Evolutionary conservation across 305 asterid species (phyloP).

Genomic region (Ilex paraguariensis): DNA sequence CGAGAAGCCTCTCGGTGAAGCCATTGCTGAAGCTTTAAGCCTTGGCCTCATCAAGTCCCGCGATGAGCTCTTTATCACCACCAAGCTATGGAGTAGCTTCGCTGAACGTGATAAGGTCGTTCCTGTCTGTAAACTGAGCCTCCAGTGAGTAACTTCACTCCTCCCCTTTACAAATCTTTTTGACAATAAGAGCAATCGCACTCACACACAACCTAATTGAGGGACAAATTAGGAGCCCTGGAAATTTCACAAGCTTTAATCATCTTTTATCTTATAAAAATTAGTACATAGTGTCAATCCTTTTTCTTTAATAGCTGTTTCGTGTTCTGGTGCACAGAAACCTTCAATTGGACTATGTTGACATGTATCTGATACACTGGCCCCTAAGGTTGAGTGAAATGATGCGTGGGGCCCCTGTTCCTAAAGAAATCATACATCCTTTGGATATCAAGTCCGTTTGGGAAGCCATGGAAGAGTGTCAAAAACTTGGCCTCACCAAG

Average conservation of each 20-base stretch:
- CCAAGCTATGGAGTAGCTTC: conserved; percentile 46
- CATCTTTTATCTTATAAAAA: too few relatives aligned
- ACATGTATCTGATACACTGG: conserved; percentile 42
- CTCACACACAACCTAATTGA: too few relatives aligned
- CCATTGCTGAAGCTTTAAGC: conserved; percentile 33
- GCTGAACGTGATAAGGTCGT: conserved; percentile 40
- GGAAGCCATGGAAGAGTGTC: conserved; percentile 62
- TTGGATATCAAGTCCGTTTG: conserved; percentile 49
- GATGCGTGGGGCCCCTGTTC: conserved; percentile 17
- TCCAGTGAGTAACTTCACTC: conserved; percentile 25
- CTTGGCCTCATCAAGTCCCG: conserved; percentile 38
- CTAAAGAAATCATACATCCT: conserved; percentile 23
- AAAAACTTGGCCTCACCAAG: conserved; percentile 46
- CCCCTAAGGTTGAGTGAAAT: conserved; percentile 37
- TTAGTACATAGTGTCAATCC: too few relatives aligned
- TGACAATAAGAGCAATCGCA: too few relatives aligned
- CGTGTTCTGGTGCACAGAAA: conserved; percentile 19
- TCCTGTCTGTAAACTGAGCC: conserved; percentile 45
- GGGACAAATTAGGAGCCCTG: too few relatives aligned
- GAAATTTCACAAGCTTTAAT: too few relatives aligned
- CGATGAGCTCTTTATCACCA: conserved; percentile 47
- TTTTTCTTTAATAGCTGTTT: too few relatives aligned
- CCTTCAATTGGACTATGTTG: conserved; percentile 47
- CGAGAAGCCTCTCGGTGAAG: conserved; percentile 44
- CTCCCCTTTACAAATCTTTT: too few relatives aligned